Conservation (phyloP, 139 green algal genomes). For the Chlamydomonas sp. region DNA sequence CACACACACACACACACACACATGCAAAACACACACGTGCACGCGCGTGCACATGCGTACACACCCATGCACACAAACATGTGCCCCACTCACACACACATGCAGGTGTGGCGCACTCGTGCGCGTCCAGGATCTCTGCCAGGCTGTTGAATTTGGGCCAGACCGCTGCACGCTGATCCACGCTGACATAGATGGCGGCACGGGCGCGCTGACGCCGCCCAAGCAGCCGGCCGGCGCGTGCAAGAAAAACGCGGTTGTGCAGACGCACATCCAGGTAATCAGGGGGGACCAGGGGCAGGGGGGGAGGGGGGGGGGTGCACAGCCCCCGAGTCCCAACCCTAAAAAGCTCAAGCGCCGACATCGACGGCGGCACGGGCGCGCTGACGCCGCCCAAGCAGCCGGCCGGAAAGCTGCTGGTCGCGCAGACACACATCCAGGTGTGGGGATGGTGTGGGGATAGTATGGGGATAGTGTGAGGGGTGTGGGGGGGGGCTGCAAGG, state of each 20-base stretch:
- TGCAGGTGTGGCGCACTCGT: slow-evolving; percentile 2
- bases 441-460: too few relatives aligned
- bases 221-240: background rate
- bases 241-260: background rate
- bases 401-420: background rate
- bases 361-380: background rate
- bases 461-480: too few relatives aligned
- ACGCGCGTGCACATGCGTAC: too few relatives aligned
- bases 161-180: background rate
- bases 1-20: too few relatives aligned
- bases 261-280: background rate
- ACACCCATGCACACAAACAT: too few relatives aligned
- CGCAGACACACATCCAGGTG: background rate
- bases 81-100: too few relatives aligned
- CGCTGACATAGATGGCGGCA: background rate
- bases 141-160: background rate
- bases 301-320: too few relatives aligned
- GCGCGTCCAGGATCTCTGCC: slow-evolving; percentile 5
- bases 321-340: too few relatives aligned
- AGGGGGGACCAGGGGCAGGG: too few relatives aligned
- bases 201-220: background rate
- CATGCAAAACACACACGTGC: too few relatives aligned
- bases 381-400: background rate
- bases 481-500: too few relatives aligned
- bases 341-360: too few relatives aligned